Percentiles rank a stretch among this genome's conserved stretches.
Evolutionary conservation across 1,284 basidiomycete genomes (phyloP).

Genomic region (Mycena sp.): DNA sequence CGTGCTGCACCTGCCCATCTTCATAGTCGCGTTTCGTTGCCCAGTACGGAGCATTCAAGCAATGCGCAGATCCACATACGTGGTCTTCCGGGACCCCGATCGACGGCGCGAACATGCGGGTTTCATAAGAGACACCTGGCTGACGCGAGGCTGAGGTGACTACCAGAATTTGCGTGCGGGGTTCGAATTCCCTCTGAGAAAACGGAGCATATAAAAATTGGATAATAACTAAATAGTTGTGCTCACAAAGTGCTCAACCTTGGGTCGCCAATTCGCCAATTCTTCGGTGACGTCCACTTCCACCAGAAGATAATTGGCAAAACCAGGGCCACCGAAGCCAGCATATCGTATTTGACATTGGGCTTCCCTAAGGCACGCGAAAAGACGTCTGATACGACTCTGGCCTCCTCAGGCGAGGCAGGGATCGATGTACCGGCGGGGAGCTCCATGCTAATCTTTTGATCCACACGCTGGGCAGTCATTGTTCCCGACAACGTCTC

Average conservation of each 20-base stretch:
- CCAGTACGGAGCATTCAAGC: constrained; percentile 24
- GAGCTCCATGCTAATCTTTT: constrained; percentile 17
- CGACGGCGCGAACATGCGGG: constrained; percentile 20
- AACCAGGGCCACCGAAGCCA: constrained; percentile 17
- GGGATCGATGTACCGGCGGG: constrained; percentile 14
- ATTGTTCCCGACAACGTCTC: constrained; percentile 9
- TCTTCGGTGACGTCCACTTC: constrained; percentile 12
- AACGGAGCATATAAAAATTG: background rate
- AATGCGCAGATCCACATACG: constrained; percentile 23
- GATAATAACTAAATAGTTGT: too few relatives aligned
- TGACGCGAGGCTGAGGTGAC: background rate
- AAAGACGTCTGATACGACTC: background rate
- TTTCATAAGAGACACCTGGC: constrained; percentile 14
- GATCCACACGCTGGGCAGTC: constrained; percentile 5
- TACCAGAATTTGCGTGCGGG: constrained; percentile 5
- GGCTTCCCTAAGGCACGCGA: constrained; percentile 9
- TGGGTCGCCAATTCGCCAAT: constrained; percentile 1
- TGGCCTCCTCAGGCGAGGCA: background rate
- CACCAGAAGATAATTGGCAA: constrained; percentile 16
- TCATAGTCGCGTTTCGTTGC: constrained; percentile 6
- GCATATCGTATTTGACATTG: constrained; percentile 1
- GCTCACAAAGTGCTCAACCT: constrained; percentile 2
- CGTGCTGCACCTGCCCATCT: constrained; percentile 1
- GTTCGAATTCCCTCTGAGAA: background rate
- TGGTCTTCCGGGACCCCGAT: constrained; percentile 19